Percentiles rank a stretch among this genome's conserved stretches.
Evolutionary conservation across 495 filamentous ascomycete genomes (phyloP).

Genomic region (Sporormia fimetaria): DNA sequence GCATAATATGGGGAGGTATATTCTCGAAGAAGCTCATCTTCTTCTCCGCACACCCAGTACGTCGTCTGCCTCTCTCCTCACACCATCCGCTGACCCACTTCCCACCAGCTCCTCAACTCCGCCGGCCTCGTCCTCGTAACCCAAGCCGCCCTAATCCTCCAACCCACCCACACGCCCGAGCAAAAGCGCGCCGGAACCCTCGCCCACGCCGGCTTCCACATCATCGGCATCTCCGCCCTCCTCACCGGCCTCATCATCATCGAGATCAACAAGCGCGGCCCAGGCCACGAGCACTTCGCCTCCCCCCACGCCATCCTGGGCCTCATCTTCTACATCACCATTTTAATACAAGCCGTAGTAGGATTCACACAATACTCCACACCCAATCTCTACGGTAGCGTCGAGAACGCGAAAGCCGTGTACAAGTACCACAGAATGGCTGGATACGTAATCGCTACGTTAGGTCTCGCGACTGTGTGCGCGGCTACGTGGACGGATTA

Average conservation of each 20-base stretch:
- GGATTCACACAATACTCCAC: conserved; percentile 69
- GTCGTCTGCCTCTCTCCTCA: conserved; percentile 12
- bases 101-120: conserved; percentile 58
- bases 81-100: conserved; percentile 2
- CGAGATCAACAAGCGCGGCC: conserved; percentile 65
- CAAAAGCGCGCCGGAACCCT: conserved; percentile 65
- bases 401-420: conserved; percentile 62
- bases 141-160: conserved; percentile 73
- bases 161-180: conserved; percentile 65
- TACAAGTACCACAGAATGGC: conserved; percentile 79
- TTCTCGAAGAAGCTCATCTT: conserved; percentile 55
- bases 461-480: conserved; percentile 61
- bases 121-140: conserved; percentile 59
- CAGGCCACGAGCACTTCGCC: conserved; percentile 54
- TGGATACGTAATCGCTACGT: conserved; percentile 62
- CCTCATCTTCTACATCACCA: conserved; percentile 56
- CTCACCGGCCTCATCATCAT: conserved; percentile 61
- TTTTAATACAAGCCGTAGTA: conserved; percentile 61
- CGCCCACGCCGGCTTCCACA: conserved; percentile 56
- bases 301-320: conserved; percentile 73
- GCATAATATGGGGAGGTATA: conserved; percentile 62
- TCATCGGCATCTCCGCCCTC: conserved; percentile 49
- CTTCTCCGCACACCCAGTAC: conserved; percentile 74
- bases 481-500: conserved; percentile 68
- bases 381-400: conserved; percentile 62